Base-by-base conservation (phyloP, 805 yeast genomes). In the Candida loeiensis region DNA sequence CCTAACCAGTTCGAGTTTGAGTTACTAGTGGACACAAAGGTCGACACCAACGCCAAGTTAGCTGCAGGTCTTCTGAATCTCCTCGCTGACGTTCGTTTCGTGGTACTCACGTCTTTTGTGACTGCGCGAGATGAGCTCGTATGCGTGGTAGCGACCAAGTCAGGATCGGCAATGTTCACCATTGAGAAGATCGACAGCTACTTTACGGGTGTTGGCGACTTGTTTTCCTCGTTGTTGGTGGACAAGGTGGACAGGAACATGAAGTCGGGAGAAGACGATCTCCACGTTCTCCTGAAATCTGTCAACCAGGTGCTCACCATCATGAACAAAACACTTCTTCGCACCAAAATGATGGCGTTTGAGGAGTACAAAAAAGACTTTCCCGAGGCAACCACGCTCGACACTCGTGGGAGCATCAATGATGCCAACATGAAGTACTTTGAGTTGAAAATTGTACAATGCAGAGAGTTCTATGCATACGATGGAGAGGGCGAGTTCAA, bases 161-260 rank as follows among this genome's bases (percentile, higher is more conserved):
- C 24, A 64, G 34, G 41, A 4, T 24, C 27, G 4, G 17, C 34
- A 7, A 39, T 39, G 43, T 79, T 76, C 51, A 70, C 71, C 47
- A 71, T 84, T 11, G 83, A 85, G 2, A 66, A 71, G 25, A 75
- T 87, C 30, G 78, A 82, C 40, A 81, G 91, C 4, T 88, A 91
- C 58, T 91, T 90, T 63, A 87, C 96, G 0, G 98, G 98, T 1
- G 95, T 93, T 0, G 98, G 98, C 5, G 98, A 90, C 54, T 61
- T 90, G 30, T 90, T 91, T 51, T 82, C 95, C 0, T 91, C 95
- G 0, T 59, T 90, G 28, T 58, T 89, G 22, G 50, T 86, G 4
- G 95, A 84, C 58, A 74, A 85, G 48, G 64, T 81, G 20, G 66
- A 60, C 49, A 14, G 20, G n/a, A 39, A 39, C 25, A 6, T 27